Evolutionary conservation across 2,329 filamentous ascomycete genomes (phyloP), one percentile per base, ranked within the genome.

Genomic region (Fusarium sp.): DNA sequence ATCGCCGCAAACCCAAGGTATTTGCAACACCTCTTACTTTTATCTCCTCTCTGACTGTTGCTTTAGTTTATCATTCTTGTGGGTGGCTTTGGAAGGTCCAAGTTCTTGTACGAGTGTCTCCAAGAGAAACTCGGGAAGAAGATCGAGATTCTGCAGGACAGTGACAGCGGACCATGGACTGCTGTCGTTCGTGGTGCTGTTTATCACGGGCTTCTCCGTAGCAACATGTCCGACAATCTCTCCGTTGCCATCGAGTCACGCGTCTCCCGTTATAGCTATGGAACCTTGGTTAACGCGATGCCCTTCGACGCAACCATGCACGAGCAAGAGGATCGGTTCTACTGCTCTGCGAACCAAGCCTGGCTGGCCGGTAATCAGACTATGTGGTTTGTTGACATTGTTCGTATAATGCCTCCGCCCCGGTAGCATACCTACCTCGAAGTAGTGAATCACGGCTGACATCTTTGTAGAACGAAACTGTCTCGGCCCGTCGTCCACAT

Each of bases 51-150:
- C 6, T 37, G 35, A 47, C 59, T 20, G 4, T 5, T 7, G 4
- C 18, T 14, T 5, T 7, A 85, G 84, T 82, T 79, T 29, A 31
- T 85, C 4, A 78, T 86, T 7, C 75, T 86, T 0, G 84, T 83
- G 0, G 84, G 84, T 0, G 84, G 84, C 0, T 83, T 86, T 29
- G 84, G 84, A 0, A 74, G 80, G 16, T 82, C 78, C 27, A 45
- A 27, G 0, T 84, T 82, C 18, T 42, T 86, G 3, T 70, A 71
- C 11, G 64, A 76, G 3, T 66, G 70, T 2, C 69, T 86, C 1
- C 67, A 69, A 0, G 31, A 64, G 0, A 38, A 27, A 0, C n/a
- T 77, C 0, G 64, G 31, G 8, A 73, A 35, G 8, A 64, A 62
- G 22, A 59, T 73, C 1, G 78, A 78, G 5, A 66, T 85, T 8